Evolutionary conservation across 345 rosid genomes (phyloP), one percentile per base, ranked within the genome.

Genomic region (Sapria himalayana): DNA sequence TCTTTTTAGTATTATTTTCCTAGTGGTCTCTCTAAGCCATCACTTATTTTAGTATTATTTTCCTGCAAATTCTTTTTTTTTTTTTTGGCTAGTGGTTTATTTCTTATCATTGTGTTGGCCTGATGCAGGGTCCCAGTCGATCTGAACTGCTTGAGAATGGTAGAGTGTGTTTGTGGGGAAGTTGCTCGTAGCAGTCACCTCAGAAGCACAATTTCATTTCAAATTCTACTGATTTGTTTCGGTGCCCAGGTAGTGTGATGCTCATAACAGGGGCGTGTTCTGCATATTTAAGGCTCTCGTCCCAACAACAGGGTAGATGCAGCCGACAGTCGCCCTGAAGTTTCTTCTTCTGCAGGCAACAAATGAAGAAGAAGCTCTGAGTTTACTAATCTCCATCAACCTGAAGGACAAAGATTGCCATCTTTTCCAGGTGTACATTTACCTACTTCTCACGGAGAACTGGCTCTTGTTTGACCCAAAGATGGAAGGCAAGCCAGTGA

Each of bases 181-280:
- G 61, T 59, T 29, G 17, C 52, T 33, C 78, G 84, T 42, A 61
- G 69, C 62, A 76, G 74, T 60, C 55, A 58, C 44, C 63, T 89
- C 37, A 70, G 70, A 61, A 79, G 85, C 49, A 59, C 57, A 19
- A 32, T 72, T 19, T 68, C 98, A 46, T 48, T 64, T 42, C 68
- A 70, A 37, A 60, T 76, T 55, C 72, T 89, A 41, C 51, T 56
- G 44, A 35, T 47, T 29, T 67, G 62, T 64, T 70, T 78, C 14
- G 59, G 66, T 40, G 51, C 60, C 52, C 48, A 89, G 94, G 98
- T 70, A 72, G 47, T n/a, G n/a, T n/a, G n/a, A n/a, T n/a, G n/a
- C n/a, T n/a, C n/a, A n/a, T n/a, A n/a, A n/a, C n/a, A n/a, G n/a
- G n/a, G n/a, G n/a, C n/a, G n/a, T n/a, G n/a, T n/a, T n/a, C n/a